Evolutionary conservation across 768 basidiomycete genomes (phyloP), one percentile per base, ranked within the genome.

Genomic region (Mycena leptocephala): DNA sequence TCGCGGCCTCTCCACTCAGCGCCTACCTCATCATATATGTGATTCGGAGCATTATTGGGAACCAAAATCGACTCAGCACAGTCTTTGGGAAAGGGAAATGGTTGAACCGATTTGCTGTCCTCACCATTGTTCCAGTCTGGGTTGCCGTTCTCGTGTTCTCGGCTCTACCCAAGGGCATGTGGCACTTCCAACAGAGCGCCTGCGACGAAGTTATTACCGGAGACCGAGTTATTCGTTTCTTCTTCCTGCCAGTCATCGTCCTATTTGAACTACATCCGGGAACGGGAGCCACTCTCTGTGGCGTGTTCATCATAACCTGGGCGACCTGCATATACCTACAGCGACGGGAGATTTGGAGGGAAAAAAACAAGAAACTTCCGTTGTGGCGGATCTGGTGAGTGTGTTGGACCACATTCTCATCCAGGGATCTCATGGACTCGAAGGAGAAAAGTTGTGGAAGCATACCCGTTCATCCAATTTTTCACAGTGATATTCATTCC

Each of bases 21-120:
- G 7, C 46, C 55, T 74, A 74, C 43, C 77, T 78, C 39, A 55
- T 78, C 32, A 62, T 72, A 30, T 78, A 78, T 30, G 77, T 78
- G 28, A 28, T 75, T 5, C 74, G 77, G 3, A 55, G 39, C n/a
- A 37, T 72, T 2, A 16, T 71, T 14, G 76, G 76, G 8, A 33
- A 43, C 20, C 51, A 48, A 11, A 70, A 35, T 24, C 46, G 72
- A 39, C 56, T 77, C 13, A 13, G 55, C 3, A 24, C 22, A 18
- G 76, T 77, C 7, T 74, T 77, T n/a, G 76, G 76, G 5, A 11
- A n/a, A 20, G 76, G 63, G 11, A 74, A 53, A 39, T 74, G 61
- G 62, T 18, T 74, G n/a, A 58, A 73, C n/a, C 67, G 69, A 11
- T 4, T 39, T 20, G 35, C 64, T 13, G 76, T 77, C 3, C 48